A percentile compares a stretch with the other conserved stretches of the same genome.
Conservation (phyloP, 2,329 filamentous ascomycete species). For the Pezicula radicicola region DNA sequence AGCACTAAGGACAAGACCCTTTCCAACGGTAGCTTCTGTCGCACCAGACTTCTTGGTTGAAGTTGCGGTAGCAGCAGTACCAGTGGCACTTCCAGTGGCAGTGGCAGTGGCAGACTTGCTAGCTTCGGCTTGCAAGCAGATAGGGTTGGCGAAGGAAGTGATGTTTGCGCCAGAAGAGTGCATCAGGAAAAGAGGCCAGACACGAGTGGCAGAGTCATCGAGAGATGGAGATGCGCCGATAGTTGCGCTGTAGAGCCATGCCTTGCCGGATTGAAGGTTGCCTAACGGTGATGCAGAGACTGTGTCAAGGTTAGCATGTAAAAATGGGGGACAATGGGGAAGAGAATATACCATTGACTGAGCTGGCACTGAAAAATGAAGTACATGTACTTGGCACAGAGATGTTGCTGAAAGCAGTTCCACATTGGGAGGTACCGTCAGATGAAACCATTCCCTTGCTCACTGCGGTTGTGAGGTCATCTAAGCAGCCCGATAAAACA, state of each 20-base stretch:
- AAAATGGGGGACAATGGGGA: neutral
- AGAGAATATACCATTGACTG: neutral
- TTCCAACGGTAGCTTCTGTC: no score
- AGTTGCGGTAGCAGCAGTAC: neutral
- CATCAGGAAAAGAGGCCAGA: slow-evolving; percentile 1
- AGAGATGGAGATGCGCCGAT: neutral
- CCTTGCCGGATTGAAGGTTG: neutral
- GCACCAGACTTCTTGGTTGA: neutral
- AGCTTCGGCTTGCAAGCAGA: neutral
- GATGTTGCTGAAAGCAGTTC: neutral
- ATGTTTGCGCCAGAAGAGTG: neutral
- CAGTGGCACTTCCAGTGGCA: neutral
- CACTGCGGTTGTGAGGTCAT: neutral
- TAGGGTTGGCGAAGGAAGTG: neutral
- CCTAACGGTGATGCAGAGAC: neutral
- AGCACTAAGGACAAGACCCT: no score
- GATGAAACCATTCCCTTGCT: neutral
- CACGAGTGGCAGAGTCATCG: neutral
- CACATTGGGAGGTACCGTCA: neutral
- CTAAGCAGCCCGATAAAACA: neutral
- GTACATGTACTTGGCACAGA: neutral
- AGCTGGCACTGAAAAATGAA: neutral
- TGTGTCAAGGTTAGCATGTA: neutral
- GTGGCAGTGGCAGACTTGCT: neutral
- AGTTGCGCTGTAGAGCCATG: slow-evolving; percentile 1